These are phyloP conservation scores for Pseudotulostoma volvatum DNA, from an alignment of 495 filamentous ascomycete genomes.

Conservation along the genomic window DNA sequence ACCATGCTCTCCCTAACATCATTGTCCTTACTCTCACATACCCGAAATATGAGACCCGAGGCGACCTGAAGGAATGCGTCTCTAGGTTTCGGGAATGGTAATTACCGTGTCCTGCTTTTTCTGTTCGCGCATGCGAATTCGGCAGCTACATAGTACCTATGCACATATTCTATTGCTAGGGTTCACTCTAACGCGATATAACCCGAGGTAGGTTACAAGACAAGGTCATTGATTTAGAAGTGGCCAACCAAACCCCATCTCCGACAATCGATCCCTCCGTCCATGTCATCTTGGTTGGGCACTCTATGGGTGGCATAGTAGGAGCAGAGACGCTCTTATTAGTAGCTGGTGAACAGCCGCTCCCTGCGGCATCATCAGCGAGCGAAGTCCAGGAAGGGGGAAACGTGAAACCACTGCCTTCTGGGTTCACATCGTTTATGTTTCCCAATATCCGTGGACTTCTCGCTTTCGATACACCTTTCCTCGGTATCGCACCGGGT, in stretches of 20 bases:
- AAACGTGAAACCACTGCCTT: slow-evolving; percentile 8
- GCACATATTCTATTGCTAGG: too few species aligned
- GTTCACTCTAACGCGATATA: slow-evolving; percentile 4
- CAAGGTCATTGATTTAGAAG: slow-evolving; percentile 88
- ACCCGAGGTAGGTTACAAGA: slow-evolving; percentile 55
- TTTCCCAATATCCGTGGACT: slow-evolving; percentile 65
- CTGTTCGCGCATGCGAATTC: not conserved
- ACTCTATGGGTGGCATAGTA: slow-evolving; percentile 96
- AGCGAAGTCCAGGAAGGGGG: slow-evolving; percentile 4
- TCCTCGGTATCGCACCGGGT: slow-evolving; percentile 72
- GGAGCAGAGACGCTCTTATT: slow-evolving; percentile 71
- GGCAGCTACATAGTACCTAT: not conserved
- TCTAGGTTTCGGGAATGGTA: slow-evolving; percentile 75
- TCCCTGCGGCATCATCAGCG: slow-evolving; percentile 21
- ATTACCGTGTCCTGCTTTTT: too few species aligned
- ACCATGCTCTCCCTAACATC: slow-evolving; percentile 56
- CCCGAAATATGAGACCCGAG: slow-evolving; percentile 82
- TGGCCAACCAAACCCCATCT: slow-evolving; percentile 60
- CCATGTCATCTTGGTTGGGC: slow-evolving; percentile 68
- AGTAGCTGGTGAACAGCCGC: slow-evolving; percentile 50
- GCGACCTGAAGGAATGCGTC: slow-evolving; percentile 71
- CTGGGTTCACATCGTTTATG: slow-evolving; percentile 29
- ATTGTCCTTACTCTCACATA: slow-evolving; percentile 57
- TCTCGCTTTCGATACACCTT: slow-evolving; percentile 91
- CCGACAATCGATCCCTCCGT: slow-evolving; percentile 84